phyloP scores from a whole-genome alignment of 2,329 filamentous ascomycete species.

The Cercospora beticola region DNA sequence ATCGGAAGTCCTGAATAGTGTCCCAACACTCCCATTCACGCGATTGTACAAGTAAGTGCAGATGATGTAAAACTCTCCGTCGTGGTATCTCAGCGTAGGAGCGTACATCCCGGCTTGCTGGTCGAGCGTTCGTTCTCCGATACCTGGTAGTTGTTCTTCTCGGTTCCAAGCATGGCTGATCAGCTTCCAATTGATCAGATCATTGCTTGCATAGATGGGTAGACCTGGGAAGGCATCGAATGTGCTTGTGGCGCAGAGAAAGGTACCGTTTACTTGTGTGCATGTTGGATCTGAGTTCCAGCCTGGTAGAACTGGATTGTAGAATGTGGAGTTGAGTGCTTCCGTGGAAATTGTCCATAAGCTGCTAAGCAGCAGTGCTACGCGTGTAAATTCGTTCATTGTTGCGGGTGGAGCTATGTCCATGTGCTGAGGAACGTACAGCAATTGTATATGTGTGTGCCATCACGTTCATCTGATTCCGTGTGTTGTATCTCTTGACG shows the following conservation, averaged over 20 bases:
- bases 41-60: conserved; percentile 9
- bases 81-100: conserved; percentile 43
- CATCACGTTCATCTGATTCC: neutral
- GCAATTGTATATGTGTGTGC: neutral
- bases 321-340: conserved; percentile 27
- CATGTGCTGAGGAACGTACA: neutral
- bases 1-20: conserved; percentile 48
- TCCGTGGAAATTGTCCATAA: neutral
- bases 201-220: conserved; percentile 47
- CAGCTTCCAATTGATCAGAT: conserved; percentile 46
- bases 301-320: conserved; percentile 50
- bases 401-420: neutral
- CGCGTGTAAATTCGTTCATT: neutral
- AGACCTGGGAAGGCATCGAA: conserved; percentile 50
- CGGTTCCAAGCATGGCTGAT: conserved; percentile 40
- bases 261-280: conserved; percentile 44
- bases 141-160: conserved; percentile 41
- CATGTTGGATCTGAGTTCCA: conserved; percentile 50
- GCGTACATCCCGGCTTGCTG: conserved; percentile 44
- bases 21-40: neutral
- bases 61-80: conserved; percentile 43
- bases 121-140: conserved; percentile 35
- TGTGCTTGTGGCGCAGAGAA: conserved; percentile 49
- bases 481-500: neutral
- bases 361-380: neutral